Evolutionary conservation across 1,139 yeast species (phyloP).

Genomic region (Magnusiomyces tetraspermus): DNA sequence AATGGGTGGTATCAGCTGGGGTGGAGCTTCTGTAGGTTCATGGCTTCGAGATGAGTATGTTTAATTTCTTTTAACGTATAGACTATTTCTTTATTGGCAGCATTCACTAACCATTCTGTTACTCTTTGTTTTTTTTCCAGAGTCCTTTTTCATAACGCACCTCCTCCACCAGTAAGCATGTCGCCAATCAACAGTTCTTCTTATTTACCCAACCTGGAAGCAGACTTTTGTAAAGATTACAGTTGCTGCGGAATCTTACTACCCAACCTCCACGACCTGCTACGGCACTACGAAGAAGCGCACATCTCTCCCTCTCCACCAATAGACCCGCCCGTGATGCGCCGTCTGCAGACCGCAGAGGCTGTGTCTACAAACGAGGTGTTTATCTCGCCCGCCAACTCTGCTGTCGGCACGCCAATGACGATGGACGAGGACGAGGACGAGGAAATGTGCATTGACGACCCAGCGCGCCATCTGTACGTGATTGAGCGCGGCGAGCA

Average conservation of each 20-base stretch:
- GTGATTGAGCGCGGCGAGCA: conserved; percentile 88
- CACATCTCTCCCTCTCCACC: conserved; percentile 67
- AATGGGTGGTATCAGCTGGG: conserved; percentile 98
- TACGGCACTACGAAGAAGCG: conserved; percentile 92
- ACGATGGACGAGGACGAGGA: conserved; percentile 37
- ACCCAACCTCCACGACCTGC: conserved; percentile 85
- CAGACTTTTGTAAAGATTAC: conserved; percentile 92
- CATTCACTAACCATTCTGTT: not conserved
- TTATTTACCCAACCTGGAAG: conserved; percentile 83
- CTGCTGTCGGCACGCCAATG: conserved; percentile 25
- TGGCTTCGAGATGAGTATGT: conserved; percentile 91
- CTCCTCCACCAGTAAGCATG: conserved; percentile 26
- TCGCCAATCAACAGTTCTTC: conserved; percentile 57
- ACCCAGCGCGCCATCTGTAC: conserved; percentile 89
- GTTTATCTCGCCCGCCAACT: conserved; percentile 41
- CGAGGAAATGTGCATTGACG: conserved; percentile 42
- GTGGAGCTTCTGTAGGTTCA: conserved; percentile 68
- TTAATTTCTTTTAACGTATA: not conserved
- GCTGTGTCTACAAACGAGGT: conserved; percentile 87
- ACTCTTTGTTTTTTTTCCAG: conserved; percentile 10
- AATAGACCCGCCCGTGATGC: conserved; percentile 39
- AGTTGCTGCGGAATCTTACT: conserved; percentile 88
- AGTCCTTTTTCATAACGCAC: conserved; percentile 28
- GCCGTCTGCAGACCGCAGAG: conserved; percentile 39
- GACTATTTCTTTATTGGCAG: not conserved